Percentiles rank a stretch among this genome's conserved stretches.
Conservation (phyloP, 2,329 filamentous ascomycete genomes). For the Bipolaris gigantea region DNA sequence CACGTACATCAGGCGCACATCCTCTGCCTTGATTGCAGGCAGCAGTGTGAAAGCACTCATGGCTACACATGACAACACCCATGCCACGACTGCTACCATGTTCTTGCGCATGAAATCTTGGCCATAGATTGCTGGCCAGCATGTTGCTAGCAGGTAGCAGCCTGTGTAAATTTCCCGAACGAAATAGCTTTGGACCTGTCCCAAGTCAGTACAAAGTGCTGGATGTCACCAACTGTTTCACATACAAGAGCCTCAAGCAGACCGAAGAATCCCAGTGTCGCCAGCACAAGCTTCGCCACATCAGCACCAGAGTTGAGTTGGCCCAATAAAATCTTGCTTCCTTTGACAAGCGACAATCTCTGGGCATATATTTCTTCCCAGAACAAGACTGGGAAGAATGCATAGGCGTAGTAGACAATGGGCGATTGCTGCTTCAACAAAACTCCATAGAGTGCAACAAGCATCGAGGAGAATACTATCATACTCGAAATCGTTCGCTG, state of each 20-base stretch:
- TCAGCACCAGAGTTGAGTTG: slow-evolving; percentile 65
- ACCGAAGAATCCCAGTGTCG: slow-evolving; percentile 68
- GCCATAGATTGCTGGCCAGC: slow-evolving; percentile 80
- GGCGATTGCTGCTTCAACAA: slow-evolving; percentile 81
- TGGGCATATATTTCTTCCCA: slow-evolving; percentile 94
- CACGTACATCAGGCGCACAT: slow-evolving; percentile 70
- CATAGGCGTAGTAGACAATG: slow-evolving; percentile 84
- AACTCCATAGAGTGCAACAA: slow-evolving; percentile 76
- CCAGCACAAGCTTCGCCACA: slow-evolving; percentile 62
- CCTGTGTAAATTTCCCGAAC: slow-evolving; percentile 82
- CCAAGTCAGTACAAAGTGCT: slow-evolving; percentile 3
- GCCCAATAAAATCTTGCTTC: slow-evolving; percentile 68
- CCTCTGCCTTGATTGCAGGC: slow-evolving; percentile 82
- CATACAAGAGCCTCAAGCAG: slow-evolving; percentile 73
- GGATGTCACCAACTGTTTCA: neutral
- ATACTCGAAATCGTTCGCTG: slow-evolving; percentile 63
- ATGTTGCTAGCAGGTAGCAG: slow-evolving; percentile 72
- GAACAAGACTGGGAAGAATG: slow-evolving; percentile 88
- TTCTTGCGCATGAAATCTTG: slow-evolving; percentile 70
- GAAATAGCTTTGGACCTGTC: slow-evolving; percentile 86
- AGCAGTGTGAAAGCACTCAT: slow-evolving; percentile 94
- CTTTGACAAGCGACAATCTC: slow-evolving; percentile 68
- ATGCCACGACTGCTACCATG: slow-evolving; percentile 64
- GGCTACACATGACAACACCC: slow-evolving; percentile 73
- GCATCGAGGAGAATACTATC: slow-evolving; percentile 71